Percentiles rank a stretch among this genome's conserved stretches.
These are phyloP conservation scores for Aspergillus mulundensis DNA, from an alignment of 495 filamentous ascomycete genomes.

Conservation along the genomic window DNA sequence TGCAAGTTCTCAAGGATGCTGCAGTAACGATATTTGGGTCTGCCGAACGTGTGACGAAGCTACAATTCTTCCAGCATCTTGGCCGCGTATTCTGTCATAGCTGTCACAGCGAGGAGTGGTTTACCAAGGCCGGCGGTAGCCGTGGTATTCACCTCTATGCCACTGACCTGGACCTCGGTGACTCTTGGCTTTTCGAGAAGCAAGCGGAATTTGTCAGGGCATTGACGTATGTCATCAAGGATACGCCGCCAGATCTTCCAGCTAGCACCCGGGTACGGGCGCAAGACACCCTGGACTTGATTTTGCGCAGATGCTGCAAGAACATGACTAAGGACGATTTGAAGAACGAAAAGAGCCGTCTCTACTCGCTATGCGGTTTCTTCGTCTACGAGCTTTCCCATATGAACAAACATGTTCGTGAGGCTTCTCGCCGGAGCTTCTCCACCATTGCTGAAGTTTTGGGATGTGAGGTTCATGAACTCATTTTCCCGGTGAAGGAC, in stretches of 20 bases:
- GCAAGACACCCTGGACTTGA: conserved; percentile 71
- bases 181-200: conserved; percentile 73
- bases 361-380: conserved; percentile 72
- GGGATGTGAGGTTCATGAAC: conserved; percentile 73
- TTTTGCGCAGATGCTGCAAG: conserved; percentile 72
- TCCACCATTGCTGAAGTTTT: conserved; percentile 73
- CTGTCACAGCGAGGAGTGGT: conserved; percentile 97
- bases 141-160: conserved; percentile 81
- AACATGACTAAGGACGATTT: conserved; percentile 72
- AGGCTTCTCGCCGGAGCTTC: conserved; percentile 75
- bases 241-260: conserved; percentile 88
- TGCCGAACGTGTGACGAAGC: conserved; percentile 58
- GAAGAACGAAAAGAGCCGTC: conserved; percentile 57
- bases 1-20: conserved; percentile 71
- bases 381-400: conserved; percentile 85
- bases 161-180: conserved; percentile 74
- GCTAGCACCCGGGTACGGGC: conserved; percentile 78
- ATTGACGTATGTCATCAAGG: conserved; percentile 93
- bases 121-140: conserved; percentile 87
- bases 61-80: conserved; percentile 79
- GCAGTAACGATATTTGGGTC: conserved; percentile 79
- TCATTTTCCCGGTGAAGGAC: conserved; percentile 84
- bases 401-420: conserved; percentile 90
- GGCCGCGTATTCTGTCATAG: conserved; percentile 82
- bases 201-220: conserved; percentile 82